Base-by-base conservation (phyloP, 2,329 filamentous ascomycete genomes). In the Fusarium duplospermum region DNA sequence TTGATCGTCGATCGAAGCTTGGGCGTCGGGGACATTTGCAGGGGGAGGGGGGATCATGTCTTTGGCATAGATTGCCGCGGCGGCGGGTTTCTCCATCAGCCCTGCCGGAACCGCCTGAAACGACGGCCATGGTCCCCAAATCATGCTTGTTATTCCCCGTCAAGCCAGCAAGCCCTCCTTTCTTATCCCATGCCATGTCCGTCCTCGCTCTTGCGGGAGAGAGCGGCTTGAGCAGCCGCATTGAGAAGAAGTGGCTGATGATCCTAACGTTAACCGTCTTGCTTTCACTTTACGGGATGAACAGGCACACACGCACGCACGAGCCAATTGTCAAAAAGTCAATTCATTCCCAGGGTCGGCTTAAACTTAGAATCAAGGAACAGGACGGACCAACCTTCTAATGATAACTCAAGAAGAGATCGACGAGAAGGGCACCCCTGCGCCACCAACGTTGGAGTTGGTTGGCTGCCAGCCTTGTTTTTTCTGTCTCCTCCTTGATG, bases 71-170 rank as follows among this genome's bases (percentile, higher is more conserved):
- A 71, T 75, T 71, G 62, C 70, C 70, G 67, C 67, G 36, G 38
- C 14, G 40, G 38, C 14, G 42, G 22, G 27, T 47, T 58, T 42
- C 33, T 50, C 47, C 60, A 47, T 73, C 61, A 74, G 68, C 71
- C 65, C 62, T 70, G 67, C 64, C 59, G 66, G 64, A 57, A 66
- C 66, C 59, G 35, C 67, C 68, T 77, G 73, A 70, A 76, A 77
- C 73, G 40, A 64, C 50, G 45, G 62, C 40, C 22, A 50, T 66
- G 45, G 58, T 62, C 58, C 50, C 63, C 70, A 62, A 66, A 64
- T 66, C 62, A 66, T 66, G 62, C 66, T 58, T 62, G 54, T 58
- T 58, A 52, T 24, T 50, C 50, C 61, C 33, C 13, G 22, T 61
- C 42, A 71, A 65, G 54, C 52, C 62, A 31, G 31, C 52, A 22